Evolutionary conservation across 345 rosid genomes (phyloP).

Genomic region (Balakata baccata): DNA sequence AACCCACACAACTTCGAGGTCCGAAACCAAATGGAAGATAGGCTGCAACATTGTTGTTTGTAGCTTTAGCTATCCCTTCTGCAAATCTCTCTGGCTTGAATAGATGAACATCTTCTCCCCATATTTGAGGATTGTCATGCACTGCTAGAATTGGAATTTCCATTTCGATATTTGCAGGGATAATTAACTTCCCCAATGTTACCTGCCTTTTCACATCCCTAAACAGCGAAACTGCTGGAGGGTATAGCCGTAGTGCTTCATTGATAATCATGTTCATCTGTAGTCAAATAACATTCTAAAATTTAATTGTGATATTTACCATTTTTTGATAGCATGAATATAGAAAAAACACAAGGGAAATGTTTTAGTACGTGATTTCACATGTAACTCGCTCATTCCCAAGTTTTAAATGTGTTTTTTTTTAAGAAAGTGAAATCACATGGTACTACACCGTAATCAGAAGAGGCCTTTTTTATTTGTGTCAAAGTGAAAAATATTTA

Average conservation of each 20-base stretch:
- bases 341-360: no score
- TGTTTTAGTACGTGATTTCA: no score
- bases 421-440: no score
- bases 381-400: no score
- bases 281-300: no score
- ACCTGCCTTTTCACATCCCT: conserved; percentile 5
- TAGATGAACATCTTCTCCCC: conserved; percentile 21
- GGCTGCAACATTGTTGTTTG: conserved; percentile 9
- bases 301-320: no score
- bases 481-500: no score
- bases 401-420: no score
- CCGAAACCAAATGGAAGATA: conserved; percentile 16
- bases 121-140: conserved; percentile 14
- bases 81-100: conserved; percentile 25
- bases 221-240: neutral
- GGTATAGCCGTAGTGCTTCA: conserved; percentile 19
- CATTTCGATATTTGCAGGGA: conserved; percentile 2
- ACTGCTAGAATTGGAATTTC: neutral
- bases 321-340: no score
- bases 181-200: neutral
- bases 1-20: conserved; percentile 18
- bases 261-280: conserved; percentile 24
- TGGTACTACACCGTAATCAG: no score
- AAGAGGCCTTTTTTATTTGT: no score
- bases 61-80: conserved; percentile 23